These are phyloP conservation scores for Monosporascus sp. DNA, from an alignment of 2,329 filamentous ascomycete genomes.

Conservation along the genomic window DNA sequence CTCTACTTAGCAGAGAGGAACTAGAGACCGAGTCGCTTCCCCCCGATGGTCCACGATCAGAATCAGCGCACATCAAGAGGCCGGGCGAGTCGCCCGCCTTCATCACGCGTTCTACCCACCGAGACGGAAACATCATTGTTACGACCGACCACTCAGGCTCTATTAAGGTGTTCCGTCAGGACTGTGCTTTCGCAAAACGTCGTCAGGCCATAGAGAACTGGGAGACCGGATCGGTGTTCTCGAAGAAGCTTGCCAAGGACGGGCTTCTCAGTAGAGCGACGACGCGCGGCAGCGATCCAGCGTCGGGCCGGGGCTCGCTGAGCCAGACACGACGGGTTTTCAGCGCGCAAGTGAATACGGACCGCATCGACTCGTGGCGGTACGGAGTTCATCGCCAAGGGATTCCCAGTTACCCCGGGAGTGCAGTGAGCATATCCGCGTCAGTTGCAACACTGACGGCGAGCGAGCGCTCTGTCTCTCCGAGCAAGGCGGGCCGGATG, in stretches of 20 bases:
- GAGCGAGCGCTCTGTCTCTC: conserved; percentile 53
- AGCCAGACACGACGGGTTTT: conserved; percentile 28
- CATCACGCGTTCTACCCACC: conserved; percentile 67
- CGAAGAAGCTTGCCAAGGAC: conserved; percentile 57
- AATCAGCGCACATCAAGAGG: conserved; percentile 29
- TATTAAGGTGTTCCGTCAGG: conserved; percentile 93
- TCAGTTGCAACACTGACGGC: conserved; percentile 31
- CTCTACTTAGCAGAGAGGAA: conserved; percentile 69
- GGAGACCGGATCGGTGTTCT: conserved; percentile 74
- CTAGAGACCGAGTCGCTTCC: conserved; percentile 36
- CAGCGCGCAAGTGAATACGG: conserved; percentile 39
- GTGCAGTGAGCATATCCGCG: conserved; percentile 21
- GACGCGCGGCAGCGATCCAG: conserved; percentile 38
- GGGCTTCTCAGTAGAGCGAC: conserved; percentile 52
- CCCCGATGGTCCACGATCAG: conserved; percentile 25
- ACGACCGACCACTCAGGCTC: conserved; percentile 82
- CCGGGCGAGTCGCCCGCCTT: conserved; percentile 72
- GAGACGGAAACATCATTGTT: conserved; percentile 82
- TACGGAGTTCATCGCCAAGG: conserved; percentile 52
- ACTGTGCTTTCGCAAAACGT: conserved; percentile 80
- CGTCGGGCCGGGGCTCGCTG: conserved; percentile 51
- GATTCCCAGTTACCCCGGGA: conserved; percentile 25
- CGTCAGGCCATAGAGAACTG: conserved; percentile 58
- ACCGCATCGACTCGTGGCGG: conserved; percentile 85
- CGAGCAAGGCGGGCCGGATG: conserved; percentile 37